These are phyloP conservation scores for Primulina tabacum DNA, from an alignment of 257 asterid species.

Conservation along the genomic window DNA sequence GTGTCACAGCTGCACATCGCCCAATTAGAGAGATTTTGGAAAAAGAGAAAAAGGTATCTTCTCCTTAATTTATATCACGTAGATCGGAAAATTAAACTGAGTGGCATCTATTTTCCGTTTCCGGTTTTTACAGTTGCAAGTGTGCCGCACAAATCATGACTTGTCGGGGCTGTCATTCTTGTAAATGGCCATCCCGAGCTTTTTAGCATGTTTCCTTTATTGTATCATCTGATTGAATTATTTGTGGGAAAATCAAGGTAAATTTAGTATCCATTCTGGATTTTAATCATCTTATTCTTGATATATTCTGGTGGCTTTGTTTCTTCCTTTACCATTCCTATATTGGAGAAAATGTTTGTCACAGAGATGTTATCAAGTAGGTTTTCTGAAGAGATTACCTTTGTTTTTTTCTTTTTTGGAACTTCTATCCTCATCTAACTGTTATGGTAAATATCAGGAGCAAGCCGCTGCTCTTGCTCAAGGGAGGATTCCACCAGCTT, in stretches of 20 bases:
- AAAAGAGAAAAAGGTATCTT: constrained; percentile 23
- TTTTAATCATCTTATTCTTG: background rate
- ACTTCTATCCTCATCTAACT: background rate
- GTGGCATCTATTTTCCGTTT: background rate
- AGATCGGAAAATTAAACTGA: background rate
- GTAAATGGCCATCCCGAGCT: background rate
- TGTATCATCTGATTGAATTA: background rate
- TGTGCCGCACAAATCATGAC: background rate
- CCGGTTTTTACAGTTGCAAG: background rate
- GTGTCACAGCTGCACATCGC: constrained; percentile 34
- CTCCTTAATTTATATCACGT: background rate
- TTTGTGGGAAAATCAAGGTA: background rate
- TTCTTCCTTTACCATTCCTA: background rate
- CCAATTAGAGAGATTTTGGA: constrained; percentile 33
- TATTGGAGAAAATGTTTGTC: background rate
- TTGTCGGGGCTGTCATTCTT: background rate
- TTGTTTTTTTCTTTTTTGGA: background rate
- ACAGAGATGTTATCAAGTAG: background rate
- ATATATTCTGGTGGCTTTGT: background rate
- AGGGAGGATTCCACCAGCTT: background rate
- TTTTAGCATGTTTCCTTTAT: background rate
- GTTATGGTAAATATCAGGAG: background rate
- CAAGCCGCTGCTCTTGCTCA: background rate
- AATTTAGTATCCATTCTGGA: background rate
- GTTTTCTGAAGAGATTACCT: background rate